Evolutionary conservation across 371 early-diverging fungal genomes (phyloP).

Genomic region (Mucor mucedo): DNA sequence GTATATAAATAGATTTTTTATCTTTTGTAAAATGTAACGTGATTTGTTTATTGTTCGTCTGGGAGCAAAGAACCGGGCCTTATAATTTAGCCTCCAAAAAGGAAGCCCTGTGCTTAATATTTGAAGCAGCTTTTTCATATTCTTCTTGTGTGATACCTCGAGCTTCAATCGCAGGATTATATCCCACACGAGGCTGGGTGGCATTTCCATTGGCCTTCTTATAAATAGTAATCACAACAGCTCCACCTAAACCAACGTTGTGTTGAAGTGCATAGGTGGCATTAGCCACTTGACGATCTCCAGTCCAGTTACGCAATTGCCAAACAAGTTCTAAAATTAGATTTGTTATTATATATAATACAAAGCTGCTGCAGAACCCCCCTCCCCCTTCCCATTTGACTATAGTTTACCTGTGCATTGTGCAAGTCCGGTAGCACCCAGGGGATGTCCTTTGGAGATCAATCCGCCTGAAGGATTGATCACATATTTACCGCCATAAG

Average conservation of each 20-base stretch:
- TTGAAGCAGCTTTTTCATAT: slow-evolving; percentile 61
- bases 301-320: slow-evolving; percentile 76
- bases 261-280: slow-evolving; percentile 76
- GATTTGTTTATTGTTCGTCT: too few species aligned
- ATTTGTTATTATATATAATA: background rate
- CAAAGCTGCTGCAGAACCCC: background rate
- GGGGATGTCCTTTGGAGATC: slow-evolving; percentile 83
- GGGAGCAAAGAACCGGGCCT: background rate
- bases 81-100: slow-evolving; percentile 50
- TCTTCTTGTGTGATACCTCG: slow-evolving; percentile 64
- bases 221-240: slow-evolving; percentile 75
- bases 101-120: slow-evolving; percentile 48
- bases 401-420: slow-evolving; percentile 66
- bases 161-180: slow-evolving; percentile 74
- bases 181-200: slow-evolving; percentile 62
- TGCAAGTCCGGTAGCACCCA: slow-evolving; percentile 83
- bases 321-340: slow-evolving; percentile 52
- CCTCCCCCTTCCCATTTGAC: background rate
- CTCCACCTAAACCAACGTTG: slow-evolving; percentile 83
- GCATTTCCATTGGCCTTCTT: slow-evolving; percentile 55
- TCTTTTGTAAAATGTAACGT: too few species aligned
- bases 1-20: too few species aligned
- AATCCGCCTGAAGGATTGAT: slow-evolving; percentile 85
- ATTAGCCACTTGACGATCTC: slow-evolving; percentile 75
- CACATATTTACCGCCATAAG: slow-evolving; percentile 68